A percentile compares a stretch with the other conserved stretches of the same genome.
phyloP scores from a whole-genome alignment of 2,329 filamentous ascomycete species.

The Botrytis paeoniae region DNA sequence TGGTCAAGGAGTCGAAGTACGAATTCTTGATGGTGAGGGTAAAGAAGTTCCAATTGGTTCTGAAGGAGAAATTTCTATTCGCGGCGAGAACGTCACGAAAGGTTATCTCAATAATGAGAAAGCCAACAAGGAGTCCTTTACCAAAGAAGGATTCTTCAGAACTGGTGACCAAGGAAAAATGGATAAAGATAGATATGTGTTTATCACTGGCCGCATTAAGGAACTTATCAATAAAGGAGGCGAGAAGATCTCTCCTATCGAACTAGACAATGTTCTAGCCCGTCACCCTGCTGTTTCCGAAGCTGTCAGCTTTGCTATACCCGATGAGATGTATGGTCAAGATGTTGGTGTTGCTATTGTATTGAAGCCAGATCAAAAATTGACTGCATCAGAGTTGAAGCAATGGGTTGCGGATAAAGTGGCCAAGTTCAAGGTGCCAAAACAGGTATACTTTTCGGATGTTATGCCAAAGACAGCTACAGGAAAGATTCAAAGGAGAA shows the following conservation, averaged over 20 bases:
- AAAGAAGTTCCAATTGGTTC: slow-evolving; percentile 64
- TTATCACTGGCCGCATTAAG: slow-evolving; percentile 90
- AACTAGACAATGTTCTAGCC: slow-evolving; percentile 79
- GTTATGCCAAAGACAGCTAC: slow-evolving; percentile 91
- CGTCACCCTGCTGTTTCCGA: slow-evolving; percentile 70
- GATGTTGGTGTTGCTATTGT: slow-evolving; percentile 77
- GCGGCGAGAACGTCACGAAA: slow-evolving; percentile 77
- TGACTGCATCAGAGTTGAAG: slow-evolving; percentile 60
- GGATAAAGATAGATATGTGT: slow-evolving; percentile 76
- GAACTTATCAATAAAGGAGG: slow-evolving; percentile 89
- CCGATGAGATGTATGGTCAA: slow-evolving; percentile 80
- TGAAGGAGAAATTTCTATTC: slow-evolving; percentile 81
- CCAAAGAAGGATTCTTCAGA: slow-evolving; percentile 75
- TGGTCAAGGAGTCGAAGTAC: slow-evolving; percentile 78
- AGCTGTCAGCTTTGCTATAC: slow-evolving; percentile 79
- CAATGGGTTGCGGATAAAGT: slow-evolving; percentile 66
- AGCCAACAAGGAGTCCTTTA: slow-evolving; percentile 73
- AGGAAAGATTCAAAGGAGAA: slow-evolving; percentile 80
- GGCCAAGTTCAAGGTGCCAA: slow-evolving; percentile 82
- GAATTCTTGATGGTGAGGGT: slow-evolving; percentile 69
- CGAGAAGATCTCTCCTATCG: slow-evolving; percentile 86
- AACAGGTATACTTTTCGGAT: slow-evolving; percentile 80
- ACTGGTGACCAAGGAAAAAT: slow-evolving; percentile 83
- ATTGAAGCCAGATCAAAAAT: slow-evolving; percentile 59
- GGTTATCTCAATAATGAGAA: slow-evolving; percentile 81